These are phyloP conservation scores for Schizosaccharomyces lindneri DNA, from an alignment of 805 yeast genomes.

Conservation along the genomic window DNA sequence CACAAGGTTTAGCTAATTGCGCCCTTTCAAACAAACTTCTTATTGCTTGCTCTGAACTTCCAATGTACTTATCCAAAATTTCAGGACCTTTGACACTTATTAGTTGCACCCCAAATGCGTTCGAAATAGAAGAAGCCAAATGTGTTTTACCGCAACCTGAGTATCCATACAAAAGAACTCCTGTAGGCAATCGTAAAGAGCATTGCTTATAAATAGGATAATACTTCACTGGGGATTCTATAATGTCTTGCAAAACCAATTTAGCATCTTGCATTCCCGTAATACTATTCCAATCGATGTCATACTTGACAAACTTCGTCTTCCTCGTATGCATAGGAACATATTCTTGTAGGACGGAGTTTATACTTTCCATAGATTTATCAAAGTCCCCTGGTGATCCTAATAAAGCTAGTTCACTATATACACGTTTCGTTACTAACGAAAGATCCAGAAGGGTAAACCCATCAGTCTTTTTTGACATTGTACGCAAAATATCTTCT, in stretches of 20 bases:
- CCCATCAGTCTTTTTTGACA: no score
- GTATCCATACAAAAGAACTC: constrained; percentile 73
- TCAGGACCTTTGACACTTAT: constrained; percentile 92
- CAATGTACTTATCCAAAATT: constrained; percentile 79
- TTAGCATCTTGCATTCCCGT: constrained; percentile 44
- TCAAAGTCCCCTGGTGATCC: no score
- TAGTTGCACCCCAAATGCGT: constrained; percentile 80
- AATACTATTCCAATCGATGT: neutral
- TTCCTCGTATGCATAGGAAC: neutral
- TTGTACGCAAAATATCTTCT: no score
- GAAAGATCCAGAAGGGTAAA: no score
- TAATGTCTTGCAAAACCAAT: constrained; percentile 49
- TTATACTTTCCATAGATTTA: neutral
- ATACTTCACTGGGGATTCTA: constrained; percentile 93
- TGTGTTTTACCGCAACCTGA: constrained; percentile 96
- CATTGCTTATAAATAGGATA: constrained; percentile 83
- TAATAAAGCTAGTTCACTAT: no score
- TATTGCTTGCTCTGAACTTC: constrained; percentile 88
- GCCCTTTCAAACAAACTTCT: constrained; percentile 86
- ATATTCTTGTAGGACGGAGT: neutral
- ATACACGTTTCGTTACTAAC: no score
- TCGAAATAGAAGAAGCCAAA: constrained; percentile 77
- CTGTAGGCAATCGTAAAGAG: constrained; percentile 70
- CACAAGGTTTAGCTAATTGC: constrained; percentile 81
- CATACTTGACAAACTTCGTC: neutral